Base-by-base conservation (phyloP, 306 rosid species). In the Ormosia semicastrata region DNA sequence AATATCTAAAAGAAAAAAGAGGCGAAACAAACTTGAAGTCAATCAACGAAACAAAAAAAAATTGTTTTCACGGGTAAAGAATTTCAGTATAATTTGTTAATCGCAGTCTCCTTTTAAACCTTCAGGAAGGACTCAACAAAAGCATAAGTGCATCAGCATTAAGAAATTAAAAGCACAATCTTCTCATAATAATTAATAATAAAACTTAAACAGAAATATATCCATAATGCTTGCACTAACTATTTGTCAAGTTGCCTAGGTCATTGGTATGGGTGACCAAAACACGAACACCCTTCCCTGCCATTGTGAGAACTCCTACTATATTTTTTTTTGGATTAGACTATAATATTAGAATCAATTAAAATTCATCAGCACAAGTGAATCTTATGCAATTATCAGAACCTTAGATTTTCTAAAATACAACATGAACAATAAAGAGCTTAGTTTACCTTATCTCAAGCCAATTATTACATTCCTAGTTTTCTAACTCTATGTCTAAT, bases 241-340 rank as follows among this genome's bases (percentile, higher is more conserved):
- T 24, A 24, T 79, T 12, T 6, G 36, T 2, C 53, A 47, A 6
- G 44, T 94, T 94, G 82, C 96, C 96, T 81, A 94, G 94, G 85
- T 94, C 98, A 85, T 88, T 92, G 7, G 98, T 94, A 46, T 97
- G 98, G 60, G 98, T 94, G 18, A 91, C 97, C 71, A 58, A 79
- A 33, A 46, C 58, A 7, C 15, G 94, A 80, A 94, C 92, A 7
- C 98, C 95, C 83, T 94, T 94, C 29, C 95, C 98, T 0, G 96
- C 98, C 98, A 94, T 94, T 8, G 97, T 94, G 75, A 94, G 92
- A 85, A 94, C 90, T 83, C 98, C 98, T 32, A 92, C 98, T 4
- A 97, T 94, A 57, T 94, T 94, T 24, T 94, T 24, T 87, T 94
- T 94, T 10, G 98, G 98, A 89, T 94, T 94, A 73, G 97, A 92